Base-by-base conservation (phyloP, 805 yeast genomes). In the Schwanniomyces polymorphus region DNA sequence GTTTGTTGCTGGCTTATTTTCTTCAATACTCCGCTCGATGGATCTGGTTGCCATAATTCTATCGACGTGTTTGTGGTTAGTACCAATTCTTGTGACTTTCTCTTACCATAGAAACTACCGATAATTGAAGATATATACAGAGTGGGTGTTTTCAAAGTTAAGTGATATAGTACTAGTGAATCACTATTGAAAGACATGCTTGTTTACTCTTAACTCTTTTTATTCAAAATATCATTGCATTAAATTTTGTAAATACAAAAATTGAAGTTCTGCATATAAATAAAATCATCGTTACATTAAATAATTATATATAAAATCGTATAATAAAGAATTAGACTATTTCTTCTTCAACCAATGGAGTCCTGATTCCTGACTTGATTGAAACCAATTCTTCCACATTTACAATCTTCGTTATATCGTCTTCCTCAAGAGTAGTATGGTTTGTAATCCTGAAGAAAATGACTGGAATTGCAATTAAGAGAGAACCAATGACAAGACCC, bases 141-240 rank as follows among this genome's bases (percentile, higher is more conserved):
- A 5, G 82, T 63, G 2, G 91, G 85, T 7, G 70, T 74, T 53
- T 78, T 77, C n/a, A 90, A 70, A 7, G 97, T 88, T 50, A 87
- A 72, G 55, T 88, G 79, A 66, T 88, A 90, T 28, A 90, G 72
- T 44, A 66, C 74, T 29, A 84, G 58, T n/a, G 74, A 64, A 34
- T 56, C 58, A 43, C 55, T 51, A 25, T 54, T 51, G 5, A 56
- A 42, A 39, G 52, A 27, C 60, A 57, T 55, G 18, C 27, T 45
- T 17, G 14, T 6, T 38, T 12, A 21, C 7, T 21, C 12, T 21
- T 37, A 27, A 23, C 2, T 21, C 7, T 17, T 17, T 34, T 14
- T 34, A 28, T 28, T 28, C 6, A 28, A 28, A 28, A n/a, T n/a
- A 11, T 34, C 21, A 7, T 17, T 14, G 25, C 17, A 14, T 16